Evolutionary conservation across 768 basidiomycete genomes (phyloP), one percentile per base, ranked within the genome.

Genomic region (Rhodotorula diobovata): DNA sequence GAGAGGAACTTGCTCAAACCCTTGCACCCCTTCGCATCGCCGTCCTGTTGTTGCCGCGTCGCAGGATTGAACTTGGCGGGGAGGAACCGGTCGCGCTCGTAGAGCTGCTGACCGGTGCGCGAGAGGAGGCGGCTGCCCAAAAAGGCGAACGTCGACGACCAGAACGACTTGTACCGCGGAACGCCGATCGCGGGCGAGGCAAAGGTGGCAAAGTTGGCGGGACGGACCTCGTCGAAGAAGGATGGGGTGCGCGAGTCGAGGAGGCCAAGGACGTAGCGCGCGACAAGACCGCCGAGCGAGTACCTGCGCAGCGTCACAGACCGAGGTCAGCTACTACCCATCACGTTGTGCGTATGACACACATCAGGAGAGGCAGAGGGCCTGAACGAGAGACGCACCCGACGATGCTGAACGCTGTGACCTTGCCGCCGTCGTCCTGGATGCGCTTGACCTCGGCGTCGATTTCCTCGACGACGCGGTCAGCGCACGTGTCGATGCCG

Each of bases 101-200:
- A 90, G 74, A 91, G 88, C 70, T 90, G 90, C 66, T 89, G 85
- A 14, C 92, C 92, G 0, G 91, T 91, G 64, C 91, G 82, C 11
- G 89, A 89, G 39, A 93, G 81, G 23, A 92, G 18, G 20, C 73
- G 73, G 0, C 89, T 86, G 0, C 89, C 92, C 18, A 94, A 77
- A 30, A 79, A 82, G 3, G 83, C 82, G 20, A 83, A 77, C 0
- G 90, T 58, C 2, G 81, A 81, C 2, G 88, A 89, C 53, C 87
- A 77, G 45, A 88, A 80, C 5, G 87, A 86, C 37, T 84, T 83
- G 71, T 88, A 88, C 76, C 82, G 82, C 9, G 86, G 87, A 14
- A 91, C 84, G 34, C 92, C 92, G 51, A 92, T 83, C 71, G 91
- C 88, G 3, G 92, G 92, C 0, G 91, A 90, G 4, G 91, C 90